Evolutionary conservation across 768 basidiomycete genomes (phyloP).

Genomic region (Mycena venus): DNA sequence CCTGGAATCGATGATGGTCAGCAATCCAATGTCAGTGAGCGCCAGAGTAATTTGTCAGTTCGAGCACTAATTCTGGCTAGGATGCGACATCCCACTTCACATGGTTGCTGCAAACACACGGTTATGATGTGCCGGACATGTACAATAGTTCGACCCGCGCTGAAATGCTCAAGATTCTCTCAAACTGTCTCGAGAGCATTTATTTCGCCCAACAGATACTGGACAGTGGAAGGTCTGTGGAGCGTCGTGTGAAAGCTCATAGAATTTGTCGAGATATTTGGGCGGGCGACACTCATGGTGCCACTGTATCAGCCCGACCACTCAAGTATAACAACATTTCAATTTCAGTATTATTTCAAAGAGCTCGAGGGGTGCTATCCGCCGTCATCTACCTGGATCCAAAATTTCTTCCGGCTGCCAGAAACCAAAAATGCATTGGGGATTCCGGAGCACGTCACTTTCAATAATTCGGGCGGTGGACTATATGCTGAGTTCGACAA

Average conservation of each 20-base stretch:
- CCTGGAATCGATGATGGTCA: slow-evolving; percentile 48
- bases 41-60: background rate
- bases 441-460: slow-evolving; percentile 35
- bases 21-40: slow-evolving; percentile 43
- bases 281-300: slow-evolving; percentile 29
- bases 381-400: slow-evolving; percentile 34
- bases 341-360: slow-evolving; percentile 13
- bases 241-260: slow-evolving; percentile 18
- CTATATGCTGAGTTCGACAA: slow-evolving; percentile 32
- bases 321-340: background rate
- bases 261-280: slow-evolving; percentile 15
- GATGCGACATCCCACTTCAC: slow-evolving; percentile 41
- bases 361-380: slow-evolving; percentile 20
- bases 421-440: slow-evolving; percentile 32
- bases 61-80: slow-evolving; percentile 18
- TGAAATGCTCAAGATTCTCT: slow-evolving; percentile 39
- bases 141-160: slow-evolving; percentile 46
- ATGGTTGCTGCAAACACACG: slow-evolving; percentile 46
- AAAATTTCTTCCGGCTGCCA: slow-evolving; percentile 31
- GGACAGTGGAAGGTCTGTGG: slow-evolving; percentile 10
- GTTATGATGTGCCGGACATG: slow-evolving; percentile 38
- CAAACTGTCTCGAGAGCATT: slow-evolving; percentile 42
- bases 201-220: slow-evolving; percentile 29
- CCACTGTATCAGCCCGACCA: too few relatives aligned
- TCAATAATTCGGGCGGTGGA: too few relatives aligned